A percentile compares a stretch with the other conserved stretches of the same genome.
phyloP scores from a whole-genome alignment of 441 rosid genomes.

The Mallotus repandus region DNA sequence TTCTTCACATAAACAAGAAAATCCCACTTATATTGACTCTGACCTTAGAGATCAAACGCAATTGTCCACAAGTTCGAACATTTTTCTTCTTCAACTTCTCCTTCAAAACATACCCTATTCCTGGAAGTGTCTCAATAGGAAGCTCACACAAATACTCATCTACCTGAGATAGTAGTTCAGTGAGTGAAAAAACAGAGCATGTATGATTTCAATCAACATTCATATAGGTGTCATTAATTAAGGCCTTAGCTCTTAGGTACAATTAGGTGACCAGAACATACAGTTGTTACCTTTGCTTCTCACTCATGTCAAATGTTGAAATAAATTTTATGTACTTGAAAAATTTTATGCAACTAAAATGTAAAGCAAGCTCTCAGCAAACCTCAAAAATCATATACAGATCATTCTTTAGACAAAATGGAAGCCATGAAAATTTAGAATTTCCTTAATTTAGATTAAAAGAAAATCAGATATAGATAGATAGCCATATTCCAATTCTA shows the following conservation, averaged over 20 bases:
- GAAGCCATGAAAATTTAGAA: background rate
- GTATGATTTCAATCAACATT: background rate
- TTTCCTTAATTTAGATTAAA: background rate
- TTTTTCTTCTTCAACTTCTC: conserved; percentile 69
- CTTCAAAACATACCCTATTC: conserved; percentile 81
- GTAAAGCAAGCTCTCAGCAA: background rate
- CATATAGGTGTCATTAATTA: too few relatives aligned
- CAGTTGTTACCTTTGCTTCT: background rate
- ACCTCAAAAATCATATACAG: background rate
- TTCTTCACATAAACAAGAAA: conserved; percentile 5
- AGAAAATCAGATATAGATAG: background rate
- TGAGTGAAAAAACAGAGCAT: background rate
- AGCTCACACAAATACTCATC: conserved; percentile 67
- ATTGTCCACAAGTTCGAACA: conserved; percentile 74
- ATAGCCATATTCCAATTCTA: conserved; percentile 5
- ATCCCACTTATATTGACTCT: conserved; percentile 13
- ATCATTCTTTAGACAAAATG: background rate
- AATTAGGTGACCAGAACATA: background rate
- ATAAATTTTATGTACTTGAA: background rate
- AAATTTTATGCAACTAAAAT: background rate
- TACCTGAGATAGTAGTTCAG: conserved; percentile 47
- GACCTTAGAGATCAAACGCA: conserved; percentile 79
- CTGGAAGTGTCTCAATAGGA: conserved; percentile 80
- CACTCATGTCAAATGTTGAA: background rate
- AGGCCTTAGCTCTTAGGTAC: background rate